A percentile compares a stretch with the other conserved stretches of the same genome.
Evolutionary conservation across 2,329 filamentous ascomycete species (phyloP).

Genomic region (Monosporascus sp.): DNA sequence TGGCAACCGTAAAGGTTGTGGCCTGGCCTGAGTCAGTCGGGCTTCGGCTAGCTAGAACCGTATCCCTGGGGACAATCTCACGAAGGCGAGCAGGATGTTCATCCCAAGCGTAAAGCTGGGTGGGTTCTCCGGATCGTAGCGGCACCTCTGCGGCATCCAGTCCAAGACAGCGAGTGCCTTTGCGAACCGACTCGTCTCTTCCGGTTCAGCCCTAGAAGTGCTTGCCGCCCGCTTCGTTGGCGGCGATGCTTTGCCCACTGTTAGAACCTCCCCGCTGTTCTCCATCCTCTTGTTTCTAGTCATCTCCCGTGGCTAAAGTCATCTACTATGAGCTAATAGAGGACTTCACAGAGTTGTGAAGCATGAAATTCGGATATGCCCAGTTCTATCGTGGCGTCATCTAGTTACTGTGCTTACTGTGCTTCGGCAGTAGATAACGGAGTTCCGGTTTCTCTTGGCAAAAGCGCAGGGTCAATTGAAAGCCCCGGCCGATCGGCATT

Average conservation of each 20-base stretch:
- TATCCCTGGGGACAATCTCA: constrained; percentile 17
- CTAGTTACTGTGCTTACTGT: neutral
- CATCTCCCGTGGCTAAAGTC: neutral
- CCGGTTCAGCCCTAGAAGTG: neutral
- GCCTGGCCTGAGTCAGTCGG: constrained; percentile 18
- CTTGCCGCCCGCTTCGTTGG: neutral
- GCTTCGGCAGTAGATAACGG: neutral
- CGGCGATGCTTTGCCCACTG: neutral
- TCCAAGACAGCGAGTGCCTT: constrained; percentile 29
- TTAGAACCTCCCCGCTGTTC: neutral
- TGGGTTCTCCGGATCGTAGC: constrained; percentile 61
- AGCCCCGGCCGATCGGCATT: neutral
- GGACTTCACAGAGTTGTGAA: too few species aligned
- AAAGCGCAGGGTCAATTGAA: neutral
- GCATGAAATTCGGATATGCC: too few species aligned
- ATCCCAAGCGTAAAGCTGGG: constrained; percentile 62
- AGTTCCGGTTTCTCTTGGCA: neutral
- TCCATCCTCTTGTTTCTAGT: neutral
- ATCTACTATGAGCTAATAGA: neutral
- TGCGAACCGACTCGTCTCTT: neutral
- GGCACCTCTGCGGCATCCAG: constrained; percentile 61
- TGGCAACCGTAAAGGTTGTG: constrained; percentile 59
- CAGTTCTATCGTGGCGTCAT: too few species aligned
- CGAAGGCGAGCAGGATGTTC: constrained; percentile 67
- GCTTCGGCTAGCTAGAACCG: neutral